These are phyloP conservation scores for Debaryomyces singareniensis DNA, from an alignment of 1,139 yeast species.

Conservation along the genomic window DNA sequence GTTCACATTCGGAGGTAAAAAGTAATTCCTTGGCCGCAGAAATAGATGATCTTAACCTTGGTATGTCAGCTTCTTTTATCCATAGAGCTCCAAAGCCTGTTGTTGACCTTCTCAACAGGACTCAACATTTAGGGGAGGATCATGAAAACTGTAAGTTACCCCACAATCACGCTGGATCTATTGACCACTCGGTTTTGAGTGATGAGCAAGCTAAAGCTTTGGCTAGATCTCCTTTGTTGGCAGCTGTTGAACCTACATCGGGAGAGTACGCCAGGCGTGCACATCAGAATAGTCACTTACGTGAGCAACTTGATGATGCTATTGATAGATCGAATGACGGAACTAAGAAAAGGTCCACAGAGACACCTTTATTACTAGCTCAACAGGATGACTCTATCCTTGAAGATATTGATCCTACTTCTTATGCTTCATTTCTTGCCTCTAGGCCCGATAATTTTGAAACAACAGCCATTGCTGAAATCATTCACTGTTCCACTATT, in stretches of 20 bases:
- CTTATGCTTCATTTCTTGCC: constrained; percentile 68
- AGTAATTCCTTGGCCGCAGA: constrained; percentile 8
- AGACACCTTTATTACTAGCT: constrained; percentile 39
- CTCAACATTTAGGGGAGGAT: constrained; percentile 16
- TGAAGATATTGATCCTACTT: constrained; percentile 52
- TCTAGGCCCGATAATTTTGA: constrained; percentile 89
- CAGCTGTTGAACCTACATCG: constrained; percentile 51
- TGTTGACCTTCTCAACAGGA: constrained; percentile 20
- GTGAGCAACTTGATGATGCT: constrained; percentile 10
- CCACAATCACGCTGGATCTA: constrained; percentile 34
- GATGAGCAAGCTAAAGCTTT: constrained; percentile 47
- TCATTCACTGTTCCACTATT: constrained; percentile 55
- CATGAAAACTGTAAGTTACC: constrained; percentile 31
- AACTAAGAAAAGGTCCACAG: constrained; percentile 12
- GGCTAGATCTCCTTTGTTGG: constrained; percentile 47
- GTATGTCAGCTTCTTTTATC: constrained; percentile 43
- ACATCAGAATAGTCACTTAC: constrained; percentile 13
- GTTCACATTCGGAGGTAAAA: constrained; percentile 17
- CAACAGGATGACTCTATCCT: constrained; percentile 37
- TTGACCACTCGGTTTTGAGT: constrained; percentile 33
- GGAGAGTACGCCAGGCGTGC: constrained; percentile 47
- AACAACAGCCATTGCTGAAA: constrained; percentile 69
- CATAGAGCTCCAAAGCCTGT: constrained; percentile 36
- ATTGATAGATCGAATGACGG: constrained; percentile 6
- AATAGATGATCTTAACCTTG: constrained; percentile 33